These are phyloP conservation scores for Cyclotella kingstonii DNA, from an alignment of 108 stramenopile species.

Conservation along the genomic window DNA sequence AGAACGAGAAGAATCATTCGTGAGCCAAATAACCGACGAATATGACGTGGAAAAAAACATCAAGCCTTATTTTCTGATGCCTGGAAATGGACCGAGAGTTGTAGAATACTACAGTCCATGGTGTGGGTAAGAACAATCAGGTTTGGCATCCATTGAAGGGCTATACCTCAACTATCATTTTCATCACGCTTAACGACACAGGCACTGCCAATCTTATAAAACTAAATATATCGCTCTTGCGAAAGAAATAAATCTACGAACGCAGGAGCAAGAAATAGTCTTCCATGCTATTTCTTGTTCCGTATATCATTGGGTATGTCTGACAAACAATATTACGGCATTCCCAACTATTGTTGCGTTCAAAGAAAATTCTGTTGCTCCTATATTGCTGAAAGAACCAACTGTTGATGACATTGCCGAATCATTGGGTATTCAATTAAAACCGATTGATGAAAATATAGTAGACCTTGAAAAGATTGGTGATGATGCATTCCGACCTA, in stretches of 20 bases:
- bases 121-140: slow-evolving; percentile 42
- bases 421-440: slow-evolving; percentile 18
- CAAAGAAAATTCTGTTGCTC: slow-evolving; percentile 39
- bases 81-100: slow-evolving; percentile 50
- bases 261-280: slow-evolving; percentile 31
- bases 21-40: slow-evolving; percentile 18
- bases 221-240: slow-evolving; percentile 60
- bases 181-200: too few relatives aligned
- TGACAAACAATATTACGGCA: slow-evolving; percentile 45
- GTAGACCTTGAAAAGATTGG: slow-evolving; percentile 6
- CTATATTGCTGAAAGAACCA: slow-evolving; percentile 26
- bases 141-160: background rate
- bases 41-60: slow-evolving; percentile 44
- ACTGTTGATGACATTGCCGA: slow-evolving; percentile 22
- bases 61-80: slow-evolving; percentile 35
- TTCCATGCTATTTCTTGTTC: slow-evolving; percentile 69
- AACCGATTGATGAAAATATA: slow-evolving; percentile 7
- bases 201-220: slow-evolving; percentile 61
- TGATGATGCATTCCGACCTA: slow-evolving; percentile 21
- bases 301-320: slow-evolving; percentile 54
- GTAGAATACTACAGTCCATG: slow-evolving; percentile 78
- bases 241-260: slow-evolving; percentile 37
- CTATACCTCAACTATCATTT: too few relatives aligned
- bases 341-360: slow-evolving; percentile 56
- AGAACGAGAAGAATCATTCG: slow-evolving; percentile 18